These are phyloP conservation scores for Cenchrus americanus DNA, from an alignment of 176 grass and related monocot species.

Conservation along the genomic window DNA sequence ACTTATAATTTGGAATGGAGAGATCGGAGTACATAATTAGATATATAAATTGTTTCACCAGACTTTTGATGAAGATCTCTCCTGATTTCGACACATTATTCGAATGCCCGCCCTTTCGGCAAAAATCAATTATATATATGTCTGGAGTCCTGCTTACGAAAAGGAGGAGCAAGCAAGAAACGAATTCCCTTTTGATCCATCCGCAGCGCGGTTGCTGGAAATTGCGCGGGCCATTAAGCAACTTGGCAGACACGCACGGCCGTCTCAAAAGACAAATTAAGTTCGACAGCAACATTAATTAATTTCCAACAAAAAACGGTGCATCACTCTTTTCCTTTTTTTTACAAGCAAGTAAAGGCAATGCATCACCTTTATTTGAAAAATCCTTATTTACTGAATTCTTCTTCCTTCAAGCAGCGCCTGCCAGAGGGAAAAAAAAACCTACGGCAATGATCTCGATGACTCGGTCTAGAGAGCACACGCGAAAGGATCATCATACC, in stretches of 20 bases:
- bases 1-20: too few relatives aligned
- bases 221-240: too few relatives aligned
- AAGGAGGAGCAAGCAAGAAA: too few relatives aligned
- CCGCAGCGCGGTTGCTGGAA: slow-evolving; percentile 9
- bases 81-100: neutral
- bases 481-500: too few relatives aligned
- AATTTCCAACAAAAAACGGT: too few relatives aligned
- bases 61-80: neutral
- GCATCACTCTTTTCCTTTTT: too few relatives aligned
- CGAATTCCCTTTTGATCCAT: too few relatives aligned
- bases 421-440: neutral
- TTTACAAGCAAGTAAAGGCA: too few relatives aligned
- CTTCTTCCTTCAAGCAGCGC: neutral
- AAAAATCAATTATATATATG: too few relatives aligned
- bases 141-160: too few relatives aligned
- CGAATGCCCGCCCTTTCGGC: neutral
- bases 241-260: neutral
- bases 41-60: neutral
- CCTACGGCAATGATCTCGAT: neutral
- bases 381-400: neutral
- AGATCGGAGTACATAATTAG: too few relatives aligned
- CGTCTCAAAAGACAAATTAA: neutral
- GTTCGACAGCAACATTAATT: too few relatives aligned
- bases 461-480: neutral
- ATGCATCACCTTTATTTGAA: neutral